Percentiles rank a stretch among this genome's conserved stretches.
Conservation (phyloP, 2,329 filamentous ascomycete species). For the Plenodomus biglobosus region DNA sequence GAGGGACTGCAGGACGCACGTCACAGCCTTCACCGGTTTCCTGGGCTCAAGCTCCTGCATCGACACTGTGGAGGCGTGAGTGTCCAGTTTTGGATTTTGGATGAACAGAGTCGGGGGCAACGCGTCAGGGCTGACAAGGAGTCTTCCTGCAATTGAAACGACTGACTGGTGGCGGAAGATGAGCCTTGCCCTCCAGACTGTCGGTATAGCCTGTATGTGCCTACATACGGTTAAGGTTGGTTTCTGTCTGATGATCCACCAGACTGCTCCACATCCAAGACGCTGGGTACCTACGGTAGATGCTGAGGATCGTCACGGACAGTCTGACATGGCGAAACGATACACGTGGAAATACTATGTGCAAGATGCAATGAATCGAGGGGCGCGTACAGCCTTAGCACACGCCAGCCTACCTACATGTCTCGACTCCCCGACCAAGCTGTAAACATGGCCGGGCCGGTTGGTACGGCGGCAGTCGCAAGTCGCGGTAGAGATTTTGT, state of each 20-base stretch:
- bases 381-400: too few relatives aligned
- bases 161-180: slow-evolving; percentile 19
- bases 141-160: slow-evolving; percentile 7
- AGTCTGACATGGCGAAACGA: slow-evolving; percentile 4
- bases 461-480: slow-evolving; percentile 13
- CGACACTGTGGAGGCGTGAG: slow-evolving; percentile 1
- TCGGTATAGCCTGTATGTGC: slow-evolving; percentile 19
- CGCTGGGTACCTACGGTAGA: slow-evolving; percentile 12
- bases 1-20: slow-evolving; percentile 15
- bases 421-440: neutral
- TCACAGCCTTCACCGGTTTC: slow-evolving; percentile 18
- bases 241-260: slow-evolving; percentile 14
- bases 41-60: slow-evolving; percentile 16
- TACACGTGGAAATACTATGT: slow-evolving; percentile 1
- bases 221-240: slow-evolving; percentile 1
- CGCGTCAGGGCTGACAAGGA: slow-evolving; percentile 20
- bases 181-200: slow-evolving; percentile 19
- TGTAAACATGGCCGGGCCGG: slow-evolving; percentile 6
- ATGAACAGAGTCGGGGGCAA: slow-evolving; percentile 23
- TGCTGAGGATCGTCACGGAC: slow-evolving; percentile 7
- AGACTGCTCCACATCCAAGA: slow-evolving; percentile 15
- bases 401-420: neutral
- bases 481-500: neutral
- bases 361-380: slow-evolving; percentile 8
- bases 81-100: slow-evolving; percentile 1